phyloP scores from a whole-genome alignment of 164 flowering plant genomes.

The Euptelea pleiosperma region DNA sequence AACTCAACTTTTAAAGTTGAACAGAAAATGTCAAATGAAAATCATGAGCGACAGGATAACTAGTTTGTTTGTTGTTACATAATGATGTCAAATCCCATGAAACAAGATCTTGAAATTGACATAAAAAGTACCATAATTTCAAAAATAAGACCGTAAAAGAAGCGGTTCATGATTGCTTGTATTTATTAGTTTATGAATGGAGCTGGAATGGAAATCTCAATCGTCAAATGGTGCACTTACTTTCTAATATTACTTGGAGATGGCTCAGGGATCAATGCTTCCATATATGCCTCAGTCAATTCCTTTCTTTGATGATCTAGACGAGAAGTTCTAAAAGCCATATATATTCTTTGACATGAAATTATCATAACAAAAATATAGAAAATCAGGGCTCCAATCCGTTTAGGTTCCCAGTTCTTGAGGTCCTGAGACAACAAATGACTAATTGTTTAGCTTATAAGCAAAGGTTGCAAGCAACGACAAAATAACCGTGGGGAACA shows the following conservation, averaged over 20 bases:
- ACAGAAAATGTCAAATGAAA: too few relatives aligned
- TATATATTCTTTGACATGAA: slow-evolving; percentile 61
- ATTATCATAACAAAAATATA: slow-evolving; percentile 46
- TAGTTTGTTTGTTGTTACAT: too few relatives aligned
- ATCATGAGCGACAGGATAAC: too few relatives aligned
- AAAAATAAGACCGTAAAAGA: too few relatives aligned
- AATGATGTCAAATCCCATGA: too few relatives aligned
- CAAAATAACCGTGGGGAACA: too few relatives aligned
- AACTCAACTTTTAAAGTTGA: too few relatives aligned
- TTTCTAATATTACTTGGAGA: slow-evolving; percentile 65
- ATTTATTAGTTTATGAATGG: slow-evolving; percentile 1
- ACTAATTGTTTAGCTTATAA: not conserved
- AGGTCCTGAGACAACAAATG: slow-evolving; percentile 54
- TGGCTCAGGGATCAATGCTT: slow-evolving; percentile 95
- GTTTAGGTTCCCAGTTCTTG: slow-evolving; percentile 71
- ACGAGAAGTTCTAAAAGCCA: slow-evolving; percentile 49
- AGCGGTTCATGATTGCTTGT: not conserved
- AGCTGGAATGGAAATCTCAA: not conserved
- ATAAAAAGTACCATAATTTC: too few relatives aligned
- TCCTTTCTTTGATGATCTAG: slow-evolving; percentile 47
- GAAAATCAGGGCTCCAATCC: slow-evolving; percentile 57
- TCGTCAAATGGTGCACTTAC: slow-evolving; percentile 35
- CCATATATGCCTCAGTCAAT: slow-evolving; percentile 89
- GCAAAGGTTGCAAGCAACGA: not conserved
- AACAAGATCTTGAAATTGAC: too few relatives aligned